These are phyloP conservation scores for Agaricus sinodeliciosus DNA, from an alignment of 768 basidiomycete genomes.

Conservation along the genomic window DNA sequence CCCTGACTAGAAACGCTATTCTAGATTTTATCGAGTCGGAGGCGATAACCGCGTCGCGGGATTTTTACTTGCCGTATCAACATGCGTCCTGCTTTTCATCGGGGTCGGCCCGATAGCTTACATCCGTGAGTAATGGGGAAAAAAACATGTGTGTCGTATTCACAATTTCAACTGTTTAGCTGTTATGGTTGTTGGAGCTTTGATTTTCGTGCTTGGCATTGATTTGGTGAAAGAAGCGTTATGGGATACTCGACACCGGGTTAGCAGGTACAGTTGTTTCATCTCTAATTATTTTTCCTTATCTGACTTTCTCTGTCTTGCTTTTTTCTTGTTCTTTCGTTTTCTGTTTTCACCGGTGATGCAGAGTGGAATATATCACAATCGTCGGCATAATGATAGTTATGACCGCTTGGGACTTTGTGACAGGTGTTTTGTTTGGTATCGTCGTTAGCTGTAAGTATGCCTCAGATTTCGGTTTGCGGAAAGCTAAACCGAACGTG, in stretches of 20 bases:
- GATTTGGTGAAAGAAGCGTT: slow-evolving; percentile 93
- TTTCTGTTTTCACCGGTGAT: neutral
- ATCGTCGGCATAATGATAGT: slow-evolving; percentile 82
- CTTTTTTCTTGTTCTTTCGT: neutral
- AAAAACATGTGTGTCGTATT: no score
- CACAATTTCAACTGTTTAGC: slow-evolving; percentile 36
- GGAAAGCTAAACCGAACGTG: neutral
- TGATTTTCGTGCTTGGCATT: slow-evolving; percentile 92
- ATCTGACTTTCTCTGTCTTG: neutral
- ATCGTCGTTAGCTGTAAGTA: slow-evolving; percentile 82
- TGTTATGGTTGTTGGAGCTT: slow-evolving; percentile 83
- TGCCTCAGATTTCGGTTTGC: neutral
- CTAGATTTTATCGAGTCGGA: slow-evolving; percentile 87
- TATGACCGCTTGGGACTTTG: slow-evolving; percentile 95
- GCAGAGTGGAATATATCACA: slow-evolving; percentile 72
- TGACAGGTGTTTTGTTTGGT: slow-evolving; percentile 87
- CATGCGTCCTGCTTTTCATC: slow-evolving; percentile 61
- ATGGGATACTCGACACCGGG: slow-evolving; percentile 91
- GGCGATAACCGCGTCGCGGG: slow-evolving; percentile 81
- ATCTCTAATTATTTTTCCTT: neutral
- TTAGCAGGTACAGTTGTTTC: slow-evolving; percentile 49
- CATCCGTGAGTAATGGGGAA: slow-evolving; percentile 57
- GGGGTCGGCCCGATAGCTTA: slow-evolving; percentile 90
- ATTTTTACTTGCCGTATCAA: slow-evolving; percentile 76
- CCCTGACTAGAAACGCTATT: neutral